A percentile compares a stretch with the other conserved stretches of the same genome.
Conservation (phyloP, 306 rosid genomes). For the Prunus mongolica region DNA sequence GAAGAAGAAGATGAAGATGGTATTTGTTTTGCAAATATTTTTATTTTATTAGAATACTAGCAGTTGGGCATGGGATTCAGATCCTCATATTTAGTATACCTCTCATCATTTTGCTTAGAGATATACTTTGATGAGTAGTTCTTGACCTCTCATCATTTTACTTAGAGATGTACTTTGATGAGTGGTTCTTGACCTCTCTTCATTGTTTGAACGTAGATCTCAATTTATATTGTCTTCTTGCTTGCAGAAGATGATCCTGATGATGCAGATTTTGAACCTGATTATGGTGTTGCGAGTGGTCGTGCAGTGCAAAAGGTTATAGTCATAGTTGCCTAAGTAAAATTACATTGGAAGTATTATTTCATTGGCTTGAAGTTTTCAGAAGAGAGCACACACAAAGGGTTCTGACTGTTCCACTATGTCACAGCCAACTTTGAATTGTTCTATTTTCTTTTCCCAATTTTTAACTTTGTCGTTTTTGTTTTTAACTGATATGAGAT, state of each 20-base stretch:
- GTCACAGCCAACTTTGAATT: not conserved
- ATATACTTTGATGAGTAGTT: not conserved
- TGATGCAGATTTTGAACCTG: constrained; percentile 93
- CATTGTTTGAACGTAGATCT: not conserved
- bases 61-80: not conserved
- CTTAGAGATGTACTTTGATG: not conserved
- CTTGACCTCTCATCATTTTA: not conserved
- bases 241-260: constrained; percentile 94
- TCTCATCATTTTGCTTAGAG: not conserved
- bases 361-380: not conserved
- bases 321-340: constrained; percentile 7
- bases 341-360: constrained; percentile 14
- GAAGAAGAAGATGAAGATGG: constrained; percentile 96
- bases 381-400: not conserved
- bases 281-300: constrained; percentile 40
- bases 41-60: constrained; percentile 17
- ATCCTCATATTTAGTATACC: not conserved
- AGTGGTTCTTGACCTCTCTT: constrained; percentile 11
- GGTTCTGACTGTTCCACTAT: not conserved
- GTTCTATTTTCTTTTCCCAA: not conserved
- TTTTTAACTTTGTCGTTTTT: not conserved
- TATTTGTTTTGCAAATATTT: constrained; percentile 22
- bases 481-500: not conserved
- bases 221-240: constrained; percentile 13
- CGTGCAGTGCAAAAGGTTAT: constrained; percentile 72